Evolutionary conservation across 2,329 filamentous ascomycete genomes (phyloP).

Genomic region (Rasamsonia emersonii): DNA sequence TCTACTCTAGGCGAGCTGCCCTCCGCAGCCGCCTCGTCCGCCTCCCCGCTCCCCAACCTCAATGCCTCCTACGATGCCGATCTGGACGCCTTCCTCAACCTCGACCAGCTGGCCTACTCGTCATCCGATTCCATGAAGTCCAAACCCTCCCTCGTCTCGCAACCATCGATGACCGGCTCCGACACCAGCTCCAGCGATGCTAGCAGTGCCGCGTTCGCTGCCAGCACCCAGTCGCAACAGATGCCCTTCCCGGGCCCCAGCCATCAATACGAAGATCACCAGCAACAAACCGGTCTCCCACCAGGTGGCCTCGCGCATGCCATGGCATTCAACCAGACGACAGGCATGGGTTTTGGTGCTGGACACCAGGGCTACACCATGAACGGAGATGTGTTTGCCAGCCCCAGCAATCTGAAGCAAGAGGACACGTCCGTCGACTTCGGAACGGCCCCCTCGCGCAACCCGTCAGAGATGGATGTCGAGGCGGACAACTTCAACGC

Average conservation of each 20-base stretch:
- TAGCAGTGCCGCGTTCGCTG: slow-evolving; percentile 26
- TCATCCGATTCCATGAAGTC: slow-evolving; percentile 26
- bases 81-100: slow-evolving; percentile 39
- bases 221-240: slow-evolving; percentile 35
- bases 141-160: slow-evolving; percentile 26
- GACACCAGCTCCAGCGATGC: slow-evolving; percentile 24
- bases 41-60: slow-evolving; percentile 21
- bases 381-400: slow-evolving; percentile 53
- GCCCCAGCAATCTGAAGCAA: slow-evolving; percentile 31
- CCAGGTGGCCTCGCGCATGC: slow-evolving; percentile 74
- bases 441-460: slow-evolving; percentile 52
- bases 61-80: slow-evolving; percentile 34
- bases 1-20: slow-evolving; percentile 27
- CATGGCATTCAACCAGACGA: slow-evolving; percentile 63
- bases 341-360: slow-evolving; percentile 28
- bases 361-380: slow-evolving; percentile 37
- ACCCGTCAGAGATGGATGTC: slow-evolving; percentile 53
- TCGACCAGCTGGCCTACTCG: slow-evolving; percentile 36
- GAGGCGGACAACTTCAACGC: slow-evolving; percentile 60
- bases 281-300: slow-evolving; percentile 89
- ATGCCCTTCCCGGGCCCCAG: slow-evolving; percentile 67
- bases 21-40: slow-evolving; percentile 16
- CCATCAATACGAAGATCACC: slow-evolving; percentile 91
- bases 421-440: slow-evolving; percentile 53
- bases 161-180: slow-evolving; percentile 28